Evolutionary conservation across 2,329 filamentous ascomycete genomes (phyloP), one percentile per base, ranked within the genome.

Genomic region (Elsinoe ampelina): DNA sequence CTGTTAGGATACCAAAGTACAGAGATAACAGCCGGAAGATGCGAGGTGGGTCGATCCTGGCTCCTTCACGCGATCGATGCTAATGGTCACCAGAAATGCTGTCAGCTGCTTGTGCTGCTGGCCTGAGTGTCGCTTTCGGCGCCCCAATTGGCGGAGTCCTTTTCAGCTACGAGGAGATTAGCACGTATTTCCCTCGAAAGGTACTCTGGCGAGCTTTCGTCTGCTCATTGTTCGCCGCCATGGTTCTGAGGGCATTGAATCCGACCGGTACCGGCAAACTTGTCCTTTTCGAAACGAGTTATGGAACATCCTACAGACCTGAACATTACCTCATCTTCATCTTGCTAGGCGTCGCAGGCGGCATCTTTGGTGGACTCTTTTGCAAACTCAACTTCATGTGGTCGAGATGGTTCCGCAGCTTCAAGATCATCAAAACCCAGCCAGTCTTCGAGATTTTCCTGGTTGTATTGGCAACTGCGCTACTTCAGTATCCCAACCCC

Each of bases 91-190:
- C 34, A 10, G 80, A 83, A 66, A 75, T 83, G 64, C 70, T 83
- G 10, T 78, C 77, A 43, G 79, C 80, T 2, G 77, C 78, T 1
- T 82, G 79, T 60, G 78, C 80, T 0, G 72, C 79, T 11, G 81
- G 80, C 1, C 66, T 84, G 48, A 79, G 77, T 15, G 81, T 83
- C 0, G 81, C 80, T 0, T 84, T 83, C 61, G 81, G 81, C 5
- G 80, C 81, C 17, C 81, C 81, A 0, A 82, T 83, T 54, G 80
- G 80, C 1, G 80, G 80, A 7, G 80, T 83, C 0, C 68, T 83
- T 3, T 84, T 84, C 65, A 77, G 75, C 43, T 82, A 82, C 57
- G 78, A 80, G 64, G 80, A 83, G 68, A 81, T 83, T 59, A 77
- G 73, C 60, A 82, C 79, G 0, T 81, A 82, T 58, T 83, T 83